Conservation (phyloP, 345 rosid genomes). For the Jatropha curcas region DNA sequence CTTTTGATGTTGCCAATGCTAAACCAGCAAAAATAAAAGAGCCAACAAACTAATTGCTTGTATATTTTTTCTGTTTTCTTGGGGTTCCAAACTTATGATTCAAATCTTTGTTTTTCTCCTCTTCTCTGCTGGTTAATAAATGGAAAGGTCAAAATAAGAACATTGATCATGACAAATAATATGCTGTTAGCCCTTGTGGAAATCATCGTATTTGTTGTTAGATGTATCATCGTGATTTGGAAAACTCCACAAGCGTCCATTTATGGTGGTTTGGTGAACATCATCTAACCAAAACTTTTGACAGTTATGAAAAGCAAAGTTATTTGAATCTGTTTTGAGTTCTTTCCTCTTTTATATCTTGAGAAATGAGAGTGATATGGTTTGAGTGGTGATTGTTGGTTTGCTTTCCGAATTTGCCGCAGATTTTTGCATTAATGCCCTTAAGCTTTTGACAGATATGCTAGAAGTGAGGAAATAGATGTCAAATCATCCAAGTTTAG, state of each 20-base stretch:
- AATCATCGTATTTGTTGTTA: neutral
- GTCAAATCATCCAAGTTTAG: neutral
- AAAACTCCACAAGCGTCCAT: no score
- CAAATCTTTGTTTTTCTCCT: no score
- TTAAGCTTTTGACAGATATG: neutral
- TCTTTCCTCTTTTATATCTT: neutral
- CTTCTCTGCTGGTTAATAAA: no score
- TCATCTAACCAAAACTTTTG: no score
- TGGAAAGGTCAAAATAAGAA: no score
- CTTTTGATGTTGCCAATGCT: neutral
- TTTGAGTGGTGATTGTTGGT: conserved; percentile 2
- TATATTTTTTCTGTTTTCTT: no score
- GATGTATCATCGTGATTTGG: no score
- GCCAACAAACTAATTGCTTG: no score
- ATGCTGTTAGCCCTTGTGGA: neutral
- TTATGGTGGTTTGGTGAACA: no score
- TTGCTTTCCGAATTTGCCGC: neutral
- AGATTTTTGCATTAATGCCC: neutral
- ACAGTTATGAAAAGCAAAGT: no score
- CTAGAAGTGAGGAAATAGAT: neutral
- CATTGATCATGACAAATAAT: neutral
- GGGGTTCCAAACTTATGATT: no score
- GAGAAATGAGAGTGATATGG: neutral
- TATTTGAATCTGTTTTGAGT: neutral
- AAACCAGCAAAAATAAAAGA: neutral